These are phyloP conservation scores for Psilocybe subaeruginosa DNA, from an alignment of 768 basidiomycete genomes.

Conservation along the genomic window DNA sequence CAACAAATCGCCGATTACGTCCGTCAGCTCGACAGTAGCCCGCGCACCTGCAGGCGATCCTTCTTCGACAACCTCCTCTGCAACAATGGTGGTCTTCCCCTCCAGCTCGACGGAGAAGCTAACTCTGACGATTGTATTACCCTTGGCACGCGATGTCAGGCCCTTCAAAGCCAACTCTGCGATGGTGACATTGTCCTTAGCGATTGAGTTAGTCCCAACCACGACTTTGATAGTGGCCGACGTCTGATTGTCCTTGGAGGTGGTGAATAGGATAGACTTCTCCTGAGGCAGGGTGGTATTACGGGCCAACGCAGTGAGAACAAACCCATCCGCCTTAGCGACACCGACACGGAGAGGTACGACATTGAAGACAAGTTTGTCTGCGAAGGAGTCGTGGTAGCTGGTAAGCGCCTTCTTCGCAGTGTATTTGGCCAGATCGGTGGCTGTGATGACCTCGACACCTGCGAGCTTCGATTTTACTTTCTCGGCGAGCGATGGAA, in stretches of 20 bases:
- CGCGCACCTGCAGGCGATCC: background rate
- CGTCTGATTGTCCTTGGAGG: constrained; percentile 9
- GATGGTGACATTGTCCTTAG: constrained; percentile 6
- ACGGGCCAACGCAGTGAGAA: constrained; percentile 6
- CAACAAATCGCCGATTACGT: constrained; percentile 2
- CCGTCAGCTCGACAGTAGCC: constrained; percentile 5
- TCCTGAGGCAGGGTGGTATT: constrained; percentile 10
- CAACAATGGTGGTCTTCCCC: constrained; percentile 11
- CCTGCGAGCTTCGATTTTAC: background rate
- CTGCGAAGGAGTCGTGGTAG: background rate
- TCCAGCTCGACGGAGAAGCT: constrained; percentile 9
- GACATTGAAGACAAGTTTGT: constrained; percentile 10
- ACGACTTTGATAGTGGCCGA: constrained; percentile 12
- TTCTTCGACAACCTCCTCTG: constrained; percentile 7
- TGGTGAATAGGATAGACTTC: constrained; percentile 12
- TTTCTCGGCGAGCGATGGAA: background rate
- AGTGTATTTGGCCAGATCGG: constrained; percentile 4
- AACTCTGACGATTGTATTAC: constrained; percentile 4
- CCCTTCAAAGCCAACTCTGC: constrained; percentile 10
- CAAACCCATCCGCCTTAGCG: constrained; percentile 15
- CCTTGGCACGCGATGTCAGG: background rate
- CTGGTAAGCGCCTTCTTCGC: constrained; percentile 5
- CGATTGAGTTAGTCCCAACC: constrained; percentile 4
- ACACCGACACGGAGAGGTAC: constrained; percentile 13
- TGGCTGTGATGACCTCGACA: background rate